A percentile compares a stretch with the other conserved stretches of the same genome.
These are phyloP conservation scores for Mycena alexandri DNA, from an alignment of 768 basidiomycete genomes.

Conservation along the genomic window DNA sequence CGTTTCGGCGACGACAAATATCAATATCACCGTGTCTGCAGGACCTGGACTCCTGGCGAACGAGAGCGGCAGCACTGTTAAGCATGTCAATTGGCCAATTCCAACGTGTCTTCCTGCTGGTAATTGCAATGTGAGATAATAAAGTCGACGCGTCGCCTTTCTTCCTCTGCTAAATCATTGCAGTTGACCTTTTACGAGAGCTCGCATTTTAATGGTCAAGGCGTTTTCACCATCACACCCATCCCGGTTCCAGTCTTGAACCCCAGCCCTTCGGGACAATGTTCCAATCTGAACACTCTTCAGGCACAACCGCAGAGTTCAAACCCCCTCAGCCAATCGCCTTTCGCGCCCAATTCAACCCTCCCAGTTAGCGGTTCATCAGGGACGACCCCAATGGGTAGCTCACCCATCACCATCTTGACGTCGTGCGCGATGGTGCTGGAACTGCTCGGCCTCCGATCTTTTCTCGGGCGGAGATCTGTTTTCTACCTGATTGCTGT, in stretches of 20 bases:
- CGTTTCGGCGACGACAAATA: conserved; percentile 52
- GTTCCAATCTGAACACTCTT: conserved; percentile 35
- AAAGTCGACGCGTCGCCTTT: background rate
- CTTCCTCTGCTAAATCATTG: conserved; percentile 5
- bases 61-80: conserved; percentile 58
- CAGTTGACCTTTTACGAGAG: conserved; percentile 63
- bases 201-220: conserved; percentile 48
- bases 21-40: conserved; percentile 56
- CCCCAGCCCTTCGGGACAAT: conserved; percentile 38
- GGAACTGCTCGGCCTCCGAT: background rate
- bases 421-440: conserved; percentile 4
- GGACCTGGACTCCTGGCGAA: conserved; percentile 51
- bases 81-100: conserved; percentile 52
- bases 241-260: conserved; percentile 53
- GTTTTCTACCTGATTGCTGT: background rate
- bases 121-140: conserved; percentile 55
- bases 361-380: background rate
- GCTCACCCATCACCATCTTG: background rate
- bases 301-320: conserved; percentile 51
- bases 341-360: conserved; percentile 43
- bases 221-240: conserved; percentile 56
- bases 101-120: conserved; percentile 57
- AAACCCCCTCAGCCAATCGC: conserved; percentile 47
- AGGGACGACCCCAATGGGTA: background rate
- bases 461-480: background rate